These are phyloP conservation scores for Penicillium subrubescens DNA, from an alignment of 495 filamentous ascomycete species.

Conservation along the genomic window DNA sequence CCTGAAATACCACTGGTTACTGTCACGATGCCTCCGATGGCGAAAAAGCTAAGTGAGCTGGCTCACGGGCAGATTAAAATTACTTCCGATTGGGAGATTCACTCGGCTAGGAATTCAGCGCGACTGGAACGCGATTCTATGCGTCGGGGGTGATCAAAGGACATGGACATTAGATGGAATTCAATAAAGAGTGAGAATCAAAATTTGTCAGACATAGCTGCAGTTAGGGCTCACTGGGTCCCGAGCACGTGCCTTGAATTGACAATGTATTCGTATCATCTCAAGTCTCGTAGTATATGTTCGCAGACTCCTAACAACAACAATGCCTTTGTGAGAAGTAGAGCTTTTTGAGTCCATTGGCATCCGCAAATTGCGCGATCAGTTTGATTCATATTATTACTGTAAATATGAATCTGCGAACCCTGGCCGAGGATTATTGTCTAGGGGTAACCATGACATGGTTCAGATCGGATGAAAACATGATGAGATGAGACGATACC, in stretches of 20 bases:
- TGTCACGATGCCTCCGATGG: constrained; percentile 21
- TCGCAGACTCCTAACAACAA: too few relatives aligned
- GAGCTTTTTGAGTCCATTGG: too few relatives aligned
- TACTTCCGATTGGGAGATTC: constrained; percentile 34
- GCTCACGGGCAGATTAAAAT: constrained; percentile 29
- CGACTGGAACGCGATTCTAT: constrained; percentile 18
- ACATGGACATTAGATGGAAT: background rate
- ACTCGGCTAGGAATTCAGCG: constrained; percentile 30
- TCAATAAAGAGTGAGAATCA: background rate
- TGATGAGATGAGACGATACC: background rate
- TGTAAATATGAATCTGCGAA: background rate
- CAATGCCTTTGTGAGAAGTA: too few relatives aligned
- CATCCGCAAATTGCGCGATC: too few relatives aligned
- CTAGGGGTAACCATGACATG: background rate
- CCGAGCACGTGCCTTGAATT: too few relatives aligned
- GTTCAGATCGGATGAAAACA: background rate
- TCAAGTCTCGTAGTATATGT: too few relatives aligned
- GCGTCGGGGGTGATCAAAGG: constrained; percentile 3
- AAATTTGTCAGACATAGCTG: too few relatives aligned
- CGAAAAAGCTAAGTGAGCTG: constrained; percentile 22
- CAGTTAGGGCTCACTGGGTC: too few relatives aligned
- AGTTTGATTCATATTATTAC: too few relatives aligned
- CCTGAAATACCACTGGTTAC: constrained; percentile 27
- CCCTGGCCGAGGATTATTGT: too few relatives aligned
- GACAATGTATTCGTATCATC: too few relatives aligned